phyloP scores from a whole-genome alignment of 2,329 filamentous ascomycete genomes.

The Bertia moriformis region DNA sequence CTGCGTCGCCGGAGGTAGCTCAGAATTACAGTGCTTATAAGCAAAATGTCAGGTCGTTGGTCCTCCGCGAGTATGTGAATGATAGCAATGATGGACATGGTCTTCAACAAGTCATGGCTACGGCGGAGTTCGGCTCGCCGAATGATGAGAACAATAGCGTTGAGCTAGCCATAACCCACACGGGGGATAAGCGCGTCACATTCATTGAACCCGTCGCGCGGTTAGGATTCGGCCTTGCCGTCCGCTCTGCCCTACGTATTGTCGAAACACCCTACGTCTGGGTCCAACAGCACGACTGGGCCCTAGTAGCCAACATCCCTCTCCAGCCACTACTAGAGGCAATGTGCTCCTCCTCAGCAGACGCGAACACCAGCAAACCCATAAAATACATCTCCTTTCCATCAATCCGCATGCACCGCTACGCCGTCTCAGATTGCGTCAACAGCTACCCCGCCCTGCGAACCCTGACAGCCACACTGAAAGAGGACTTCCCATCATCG shows the following conservation, averaged over 20 bases:
- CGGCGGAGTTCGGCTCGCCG: constrained; percentile 36
- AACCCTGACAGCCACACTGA: constrained; percentile 23
- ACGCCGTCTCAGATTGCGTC: constrained; percentile 31
- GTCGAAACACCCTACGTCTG: constrained; percentile 35
- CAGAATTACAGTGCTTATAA: constrained; percentile 27
- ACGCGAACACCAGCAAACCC: constrained; percentile 13
- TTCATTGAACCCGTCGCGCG: constrained; percentile 31
- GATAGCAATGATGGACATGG: neutral
- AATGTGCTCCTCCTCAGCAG: constrained; percentile 22
- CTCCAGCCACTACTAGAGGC: constrained; percentile 24
- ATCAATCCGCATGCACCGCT: constrained; percentile 32
- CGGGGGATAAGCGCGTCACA: constrained; percentile 18
- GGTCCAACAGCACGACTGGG: constrained; percentile 44
- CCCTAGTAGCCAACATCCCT: constrained; percentile 27
- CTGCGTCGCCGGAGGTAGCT: constrained; percentile 29
- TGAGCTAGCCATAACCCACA: constrained; percentile 17
- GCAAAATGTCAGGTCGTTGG: constrained; percentile 25
- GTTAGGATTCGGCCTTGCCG: constrained; percentile 35
- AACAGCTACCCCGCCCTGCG: constrained; percentile 23
- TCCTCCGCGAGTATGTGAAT: constrained; percentile 14
- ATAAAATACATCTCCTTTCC: constrained; percentile 38
- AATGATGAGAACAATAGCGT: constrained; percentile 24
- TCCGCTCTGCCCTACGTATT: constrained; percentile 31
- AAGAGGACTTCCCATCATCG: constrained; percentile 19
- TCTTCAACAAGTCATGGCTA: constrained; percentile 8